Percentiles rank a stretch among this genome's conserved stretches.
Evolutionary conservation across 192 early-diverging fungal genomes (phyloP).

Genomic region (Backusella mclennaniae): DNA sequence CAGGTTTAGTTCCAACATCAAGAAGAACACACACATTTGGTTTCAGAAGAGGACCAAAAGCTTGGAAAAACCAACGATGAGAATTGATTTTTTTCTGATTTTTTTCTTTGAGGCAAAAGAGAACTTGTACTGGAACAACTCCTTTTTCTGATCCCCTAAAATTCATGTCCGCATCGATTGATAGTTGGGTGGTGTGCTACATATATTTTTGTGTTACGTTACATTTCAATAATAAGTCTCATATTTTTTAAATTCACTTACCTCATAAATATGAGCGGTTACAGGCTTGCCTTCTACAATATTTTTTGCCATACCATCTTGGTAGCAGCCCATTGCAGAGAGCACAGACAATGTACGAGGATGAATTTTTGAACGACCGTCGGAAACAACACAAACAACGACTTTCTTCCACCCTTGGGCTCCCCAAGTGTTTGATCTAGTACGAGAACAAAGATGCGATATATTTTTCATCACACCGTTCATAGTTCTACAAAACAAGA

Average conservation of each 20-base stretch:
- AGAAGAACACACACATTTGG: constrained; percentile 62
- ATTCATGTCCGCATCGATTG: constrained; percentile 53
- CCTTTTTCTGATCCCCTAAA: constrained; percentile 46
- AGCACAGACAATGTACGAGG: constrained; percentile 62
- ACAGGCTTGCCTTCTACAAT: constrained; percentile 62
- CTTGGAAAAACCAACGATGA: constrained; percentile 64
- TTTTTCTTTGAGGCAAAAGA: constrained; percentile 80
- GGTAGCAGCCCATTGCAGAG: constrained; percentile 75
- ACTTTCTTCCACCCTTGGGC: constrained; percentile 77
- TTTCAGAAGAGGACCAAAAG: constrained; percentile 55
- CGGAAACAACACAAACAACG: constrained; percentile 75
- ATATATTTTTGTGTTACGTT: background rate
- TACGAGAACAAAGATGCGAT: constrained; percentile 63
- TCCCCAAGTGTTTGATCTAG: constrained; percentile 65
- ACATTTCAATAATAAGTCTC: constrained; percentile 1
- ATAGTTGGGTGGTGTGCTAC: constrained; percentile 56
- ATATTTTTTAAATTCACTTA: constrained; percentile 15
- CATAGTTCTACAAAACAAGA: constrained; percentile 89
- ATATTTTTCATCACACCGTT: constrained; percentile 88
- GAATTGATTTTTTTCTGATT: constrained; percentile 67
- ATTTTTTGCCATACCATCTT: constrained; percentile 69
- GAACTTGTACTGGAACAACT: constrained; percentile 65
- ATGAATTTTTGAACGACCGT: constrained; percentile 71
- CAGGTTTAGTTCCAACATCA: constrained; percentile 82
- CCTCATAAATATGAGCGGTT: constrained; percentile 65